Evolutionary conservation across 2,329 filamentous ascomycete species (phyloP).

Genomic region (Cytospora chrysosperma): DNA sequence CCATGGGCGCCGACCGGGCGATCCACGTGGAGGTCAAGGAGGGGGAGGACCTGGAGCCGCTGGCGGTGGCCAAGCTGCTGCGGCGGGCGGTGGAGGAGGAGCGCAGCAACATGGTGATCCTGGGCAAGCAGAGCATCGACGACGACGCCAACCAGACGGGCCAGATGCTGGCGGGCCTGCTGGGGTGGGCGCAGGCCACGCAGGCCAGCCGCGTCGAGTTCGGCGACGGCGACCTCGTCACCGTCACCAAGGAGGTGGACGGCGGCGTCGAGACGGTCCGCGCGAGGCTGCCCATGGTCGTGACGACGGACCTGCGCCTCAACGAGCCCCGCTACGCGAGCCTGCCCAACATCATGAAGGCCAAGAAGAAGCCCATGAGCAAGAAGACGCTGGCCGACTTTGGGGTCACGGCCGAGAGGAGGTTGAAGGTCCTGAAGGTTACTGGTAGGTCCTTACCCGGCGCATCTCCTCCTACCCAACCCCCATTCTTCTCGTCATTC

Average conservation of each 20-base stretch:
- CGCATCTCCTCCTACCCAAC: background rate
- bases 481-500: background rate
- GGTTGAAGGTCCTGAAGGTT: slow-evolving; percentile 89
- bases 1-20: slow-evolving; percentile 92
- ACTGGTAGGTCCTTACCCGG: slow-evolving; percentile 55
- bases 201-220: slow-evolving; percentile 86
- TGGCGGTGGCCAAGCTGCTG: slow-evolving; percentile 90
- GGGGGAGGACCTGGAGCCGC: slow-evolving; percentile 76
- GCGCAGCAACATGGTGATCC: slow-evolving; percentile 84
- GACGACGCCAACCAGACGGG: slow-evolving; percentile 95
- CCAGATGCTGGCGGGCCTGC: slow-evolving; percentile 91
- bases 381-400: slow-evolving; percentile 87
- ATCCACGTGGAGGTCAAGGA: slow-evolving; percentile 84
- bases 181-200: slow-evolving; percentile 93
- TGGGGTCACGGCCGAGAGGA: slow-evolving; percentile 69
- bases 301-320: slow-evolving; percentile 90
- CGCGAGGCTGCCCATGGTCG: slow-evolving; percentile 84
- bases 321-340: slow-evolving; percentile 95
- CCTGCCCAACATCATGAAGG: slow-evolving; percentile 99
- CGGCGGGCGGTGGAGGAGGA: slow-evolving; percentile 77
- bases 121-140: slow-evolving; percentile 98
- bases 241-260: slow-evolving; percentile 89
- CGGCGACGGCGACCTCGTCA: slow-evolving; percentile 65
- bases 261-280: slow-evolving; percentile 88
- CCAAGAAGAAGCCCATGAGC: slow-evolving; percentile 98